These are phyloP conservation scores for Fusarium illudens DNA, from an alignment of 2,329 filamentous ascomycete genomes.

Conservation along the genomic window DNA sequence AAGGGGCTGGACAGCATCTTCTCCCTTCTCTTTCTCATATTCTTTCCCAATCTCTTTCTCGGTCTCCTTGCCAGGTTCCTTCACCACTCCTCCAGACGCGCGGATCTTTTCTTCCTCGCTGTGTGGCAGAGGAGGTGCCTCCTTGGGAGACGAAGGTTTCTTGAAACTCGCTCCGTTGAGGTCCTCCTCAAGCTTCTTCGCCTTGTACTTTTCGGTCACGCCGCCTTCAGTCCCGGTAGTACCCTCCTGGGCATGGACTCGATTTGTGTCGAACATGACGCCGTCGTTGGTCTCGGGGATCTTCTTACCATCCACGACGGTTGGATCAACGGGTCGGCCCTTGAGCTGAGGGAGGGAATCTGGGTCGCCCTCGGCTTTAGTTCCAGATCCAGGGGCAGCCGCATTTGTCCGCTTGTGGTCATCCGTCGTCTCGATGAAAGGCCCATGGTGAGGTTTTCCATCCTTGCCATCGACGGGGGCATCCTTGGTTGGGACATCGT, in stretches of 20 bases:
- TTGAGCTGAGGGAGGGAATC: slow-evolving; percentile 56
- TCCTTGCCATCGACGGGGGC: slow-evolving; percentile 92
- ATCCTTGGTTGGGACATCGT: slow-evolving; percentile 67
- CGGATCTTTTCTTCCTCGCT: slow-evolving; percentile 77
- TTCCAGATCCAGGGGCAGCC: slow-evolving; percentile 6
- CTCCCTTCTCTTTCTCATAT: slow-evolving; percentile 5
- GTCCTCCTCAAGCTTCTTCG: slow-evolving; percentile 72
- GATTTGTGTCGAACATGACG: slow-evolving; percentile 90
- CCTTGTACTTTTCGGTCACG: slow-evolving; percentile 86
- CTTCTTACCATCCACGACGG: slow-evolving; percentile 65
- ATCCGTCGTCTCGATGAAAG: slow-evolving; percentile 70
- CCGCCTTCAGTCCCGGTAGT: slow-evolving; percentile 90
- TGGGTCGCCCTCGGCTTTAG: slow-evolving; percentile 43
- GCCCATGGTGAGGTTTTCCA: slow-evolving; percentile 91
- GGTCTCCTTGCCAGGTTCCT: background rate
- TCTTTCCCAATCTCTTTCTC: slow-evolving; percentile 6
- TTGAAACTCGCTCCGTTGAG: slow-evolving; percentile 73
- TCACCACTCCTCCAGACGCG: slow-evolving; percentile 46
- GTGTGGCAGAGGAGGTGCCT: slow-evolving; percentile 81
- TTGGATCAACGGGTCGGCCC: slow-evolving; percentile 61
- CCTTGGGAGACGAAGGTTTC: slow-evolving; percentile 84
- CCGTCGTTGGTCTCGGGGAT: slow-evolving; percentile 75
- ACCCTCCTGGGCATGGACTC: slow-evolving; percentile 79
- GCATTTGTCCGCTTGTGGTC: slow-evolving; percentile 40
- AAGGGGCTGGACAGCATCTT: slow-evolving; percentile 41